Conservation (phyloP, 2,329 filamentous ascomycete species). For the Aspergillus tanneri region DNA sequence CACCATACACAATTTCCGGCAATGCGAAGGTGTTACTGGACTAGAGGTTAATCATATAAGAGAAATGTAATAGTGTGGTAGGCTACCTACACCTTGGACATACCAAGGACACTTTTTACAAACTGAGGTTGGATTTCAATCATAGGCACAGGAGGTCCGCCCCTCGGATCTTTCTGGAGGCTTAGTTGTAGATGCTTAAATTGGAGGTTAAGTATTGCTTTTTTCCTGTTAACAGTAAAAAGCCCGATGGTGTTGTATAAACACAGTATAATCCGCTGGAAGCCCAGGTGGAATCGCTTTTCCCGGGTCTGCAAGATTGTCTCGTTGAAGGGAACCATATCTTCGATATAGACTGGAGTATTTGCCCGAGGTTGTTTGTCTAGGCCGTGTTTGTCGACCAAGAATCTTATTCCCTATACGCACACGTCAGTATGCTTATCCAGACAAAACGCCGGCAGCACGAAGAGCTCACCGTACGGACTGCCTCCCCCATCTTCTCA, state of each 20-base stretch:
- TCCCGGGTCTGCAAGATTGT: slow-evolving; percentile 21
- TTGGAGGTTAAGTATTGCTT: slow-evolving; percentile 20
- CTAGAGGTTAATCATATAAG: slow-evolving; percentile 9
- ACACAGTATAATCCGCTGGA: slow-evolving; percentile 23
- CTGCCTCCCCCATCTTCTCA: neutral
- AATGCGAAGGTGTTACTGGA: slow-evolving; percentile 21
- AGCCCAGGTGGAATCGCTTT: slow-evolving; percentile 22
- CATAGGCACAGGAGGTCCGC: slow-evolving; percentile 16
- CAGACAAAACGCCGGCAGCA: too few relatives aligned
- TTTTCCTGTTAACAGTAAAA: slow-evolving; percentile 23
- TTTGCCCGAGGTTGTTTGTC: slow-evolving; percentile 18
- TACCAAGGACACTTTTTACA: slow-evolving; percentile 24
- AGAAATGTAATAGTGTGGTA: neutral
- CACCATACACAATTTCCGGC: slow-evolving; percentile 19
- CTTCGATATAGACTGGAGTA: slow-evolving; percentile 23
- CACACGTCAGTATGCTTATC: slow-evolving; percentile 9
- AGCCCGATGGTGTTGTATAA: slow-evolving; percentile 24
- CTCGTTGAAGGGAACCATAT: slow-evolving; percentile 23
- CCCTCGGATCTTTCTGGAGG: slow-evolving; percentile 20
- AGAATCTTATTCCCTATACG: slow-evolving; percentile 17
- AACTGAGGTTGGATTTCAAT: slow-evolving; percentile 22
- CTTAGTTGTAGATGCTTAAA: slow-evolving; percentile 23
- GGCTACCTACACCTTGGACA: slow-evolving; percentile 22
- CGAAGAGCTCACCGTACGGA: neutral
- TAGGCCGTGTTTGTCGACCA: slow-evolving; percentile 19